These are phyloP conservation scores for Eucalyptus rudis DNA, from an alignment of 345 rosid genomes.

Conservation along the genomic window DNA sequence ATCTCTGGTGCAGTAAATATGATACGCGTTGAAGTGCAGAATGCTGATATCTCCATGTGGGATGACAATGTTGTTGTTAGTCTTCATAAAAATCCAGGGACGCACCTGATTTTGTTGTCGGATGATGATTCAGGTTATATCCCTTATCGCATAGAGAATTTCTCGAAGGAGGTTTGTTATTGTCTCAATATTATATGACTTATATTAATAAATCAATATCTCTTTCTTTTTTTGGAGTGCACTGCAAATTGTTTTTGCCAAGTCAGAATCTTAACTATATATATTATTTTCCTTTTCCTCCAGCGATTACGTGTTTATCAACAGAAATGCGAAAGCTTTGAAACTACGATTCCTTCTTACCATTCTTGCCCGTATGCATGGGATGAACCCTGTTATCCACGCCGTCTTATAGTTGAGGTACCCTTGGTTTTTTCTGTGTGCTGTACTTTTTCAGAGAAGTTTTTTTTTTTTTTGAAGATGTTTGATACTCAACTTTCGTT, in stretches of 20 bases:
- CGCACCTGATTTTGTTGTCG: slow-evolving; percentile 79
- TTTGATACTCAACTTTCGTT: neutral
- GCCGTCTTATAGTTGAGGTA: slow-evolving; percentile 85
- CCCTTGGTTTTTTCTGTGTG: neutral
- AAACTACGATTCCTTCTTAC: slow-evolving; percentile 65
- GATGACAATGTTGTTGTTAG: slow-evolving; percentile 71
- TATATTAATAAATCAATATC: neutral
- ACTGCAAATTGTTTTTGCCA: neutral
- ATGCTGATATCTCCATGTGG: slow-evolving; percentile 62
- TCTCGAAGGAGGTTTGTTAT: slow-evolving; percentile 76
- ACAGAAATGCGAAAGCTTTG: slow-evolving; percentile 82
- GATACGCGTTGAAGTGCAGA: slow-evolving; percentile 90
- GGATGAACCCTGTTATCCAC: slow-evolving; percentile 95
- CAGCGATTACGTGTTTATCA: slow-evolving; percentile 82
- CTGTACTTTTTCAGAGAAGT: neutral
- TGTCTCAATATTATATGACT: neutral
- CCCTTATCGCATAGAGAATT: slow-evolving; percentile 97
- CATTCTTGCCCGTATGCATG: slow-evolving; percentile 85
- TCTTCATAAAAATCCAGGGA: slow-evolving; percentile 68
- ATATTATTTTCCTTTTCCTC: neutral
- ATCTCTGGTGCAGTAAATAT: slow-evolving; percentile 52
- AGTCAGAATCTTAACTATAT: neutral
- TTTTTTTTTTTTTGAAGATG: neutral
- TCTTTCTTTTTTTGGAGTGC: neutral
- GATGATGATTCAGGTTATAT: slow-evolving; percentile 86